A percentile compares a stretch with the other conserved stretches of the same genome.
phyloP scores from a whole-genome alignment of 805 yeast genomes.

The Candida hispaniensis region DNA sequence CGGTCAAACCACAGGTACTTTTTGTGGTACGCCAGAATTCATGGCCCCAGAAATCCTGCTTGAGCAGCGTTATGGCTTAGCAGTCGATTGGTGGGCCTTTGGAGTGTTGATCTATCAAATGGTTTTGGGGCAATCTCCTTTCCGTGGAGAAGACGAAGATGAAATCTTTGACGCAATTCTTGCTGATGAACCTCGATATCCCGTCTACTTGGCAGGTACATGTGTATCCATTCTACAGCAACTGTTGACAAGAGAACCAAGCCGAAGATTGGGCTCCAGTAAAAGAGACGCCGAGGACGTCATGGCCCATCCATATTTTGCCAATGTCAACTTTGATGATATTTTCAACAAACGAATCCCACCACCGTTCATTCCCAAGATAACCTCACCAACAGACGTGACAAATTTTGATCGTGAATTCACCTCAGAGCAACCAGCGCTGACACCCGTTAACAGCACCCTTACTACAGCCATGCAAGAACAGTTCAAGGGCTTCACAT shows the following conservation, averaged over 20 bases:
- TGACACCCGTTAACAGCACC: conserved; percentile 88
- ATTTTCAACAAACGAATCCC: conserved; percentile 57
- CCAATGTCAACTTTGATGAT: conserved; percentile 82
- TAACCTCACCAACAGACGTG: conserved; percentile 80
- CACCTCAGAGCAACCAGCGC: conserved; percentile 85
- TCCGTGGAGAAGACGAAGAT: conserved; percentile 93
- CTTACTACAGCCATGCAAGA: conserved; percentile 85
- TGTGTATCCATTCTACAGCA: conserved; percentile 91
- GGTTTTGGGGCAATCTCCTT: conserved; percentile 93
- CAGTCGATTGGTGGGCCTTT: conserved; percentile 99
- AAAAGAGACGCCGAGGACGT: conserved; percentile 84
- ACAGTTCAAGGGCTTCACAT: conserved; percentile 94
- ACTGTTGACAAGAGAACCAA: conserved; percentile 80
- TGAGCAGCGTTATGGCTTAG: conserved; percentile 84
- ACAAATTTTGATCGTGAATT: conserved; percentile 90
- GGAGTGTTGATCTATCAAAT: conserved; percentile 94
- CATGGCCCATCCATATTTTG: conserved; percentile 91
- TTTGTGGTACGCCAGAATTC: conserved; percentile 98
- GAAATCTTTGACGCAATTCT: conserved; percentile 94
- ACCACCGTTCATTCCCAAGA: conserved; percentile 86
- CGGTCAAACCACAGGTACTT: conserved; percentile 80
- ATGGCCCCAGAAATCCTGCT: conserved; percentile 98
- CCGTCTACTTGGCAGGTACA: conserved; percentile 94
- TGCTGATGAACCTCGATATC: conserved; percentile 92
- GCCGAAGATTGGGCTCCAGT: conserved; percentile 73